Conservation (phyloP, 768 basidiomycete species). For the Kwoniella shandongensis region DNA sequence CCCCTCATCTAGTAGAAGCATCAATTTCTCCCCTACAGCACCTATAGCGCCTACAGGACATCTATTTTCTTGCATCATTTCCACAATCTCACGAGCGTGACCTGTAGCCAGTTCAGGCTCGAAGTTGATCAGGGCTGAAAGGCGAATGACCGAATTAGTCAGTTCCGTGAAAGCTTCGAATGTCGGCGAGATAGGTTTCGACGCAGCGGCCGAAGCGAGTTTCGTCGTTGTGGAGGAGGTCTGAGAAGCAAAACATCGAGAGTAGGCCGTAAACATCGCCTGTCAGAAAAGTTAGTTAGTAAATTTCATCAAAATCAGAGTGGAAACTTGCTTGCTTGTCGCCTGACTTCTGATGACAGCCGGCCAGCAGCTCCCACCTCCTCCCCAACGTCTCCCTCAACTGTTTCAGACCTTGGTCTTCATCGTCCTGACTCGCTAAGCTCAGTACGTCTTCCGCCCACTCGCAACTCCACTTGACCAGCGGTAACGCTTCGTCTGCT, state of each 20-base stretch:
- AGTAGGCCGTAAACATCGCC: conserved; percentile 22
- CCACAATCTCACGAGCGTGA: not conserved
- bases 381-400: conserved; percentile 62
- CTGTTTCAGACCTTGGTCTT: conserved; percentile 37
- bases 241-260: conserved; percentile 21
- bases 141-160: not conserved
- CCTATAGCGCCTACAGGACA: conserved; percentile 18
- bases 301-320: conserved; percentile 30
- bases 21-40: conserved; percentile 45
- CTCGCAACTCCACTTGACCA: conserved; percentile 64
- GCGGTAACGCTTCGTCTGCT: conserved; percentile 66
- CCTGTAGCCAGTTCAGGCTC: conserved; percentile 2
- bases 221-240: not conserved
- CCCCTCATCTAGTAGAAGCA: conserved; percentile 25
- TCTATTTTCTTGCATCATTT: conserved; percentile 1
- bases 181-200: conserved; percentile 1
- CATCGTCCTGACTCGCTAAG: conserved; percentile 2
- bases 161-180: conserved; percentile 1
- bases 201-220: not conserved
- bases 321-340: conserved; percentile 65
- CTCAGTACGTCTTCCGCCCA: conserved; percentile 60
- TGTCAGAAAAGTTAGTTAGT: conserved; percentile 4
- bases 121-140: conserved; percentile 7
- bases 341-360: conserved; percentile 73
- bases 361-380: conserved; percentile 77